Percentiles rank a stretch among this genome's conserved stretches.
Conservation (phyloP, 2,329 filamentous ascomycete species). For the Penicillium sclerotiorum region DNA sequence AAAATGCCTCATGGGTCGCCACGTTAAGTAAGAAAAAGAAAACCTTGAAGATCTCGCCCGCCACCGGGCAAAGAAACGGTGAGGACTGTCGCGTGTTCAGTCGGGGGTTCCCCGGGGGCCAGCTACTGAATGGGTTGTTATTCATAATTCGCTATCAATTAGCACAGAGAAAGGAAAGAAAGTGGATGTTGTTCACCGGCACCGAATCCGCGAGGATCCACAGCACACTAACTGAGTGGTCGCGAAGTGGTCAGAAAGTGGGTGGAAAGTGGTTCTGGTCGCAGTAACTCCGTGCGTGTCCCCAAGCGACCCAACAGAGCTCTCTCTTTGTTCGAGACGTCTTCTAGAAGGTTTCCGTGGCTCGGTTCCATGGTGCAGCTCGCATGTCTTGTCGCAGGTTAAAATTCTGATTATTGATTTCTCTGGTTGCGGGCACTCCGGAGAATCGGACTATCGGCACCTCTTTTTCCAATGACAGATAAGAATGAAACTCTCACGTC, state of each 20-base stretch:
- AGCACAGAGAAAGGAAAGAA: neutral
- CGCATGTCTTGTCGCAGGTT: neutral
- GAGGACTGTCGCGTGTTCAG: conserved; percentile 3
- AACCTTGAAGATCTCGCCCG: neutral
- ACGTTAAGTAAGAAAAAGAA: neutral
- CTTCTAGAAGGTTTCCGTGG: conserved; percentile 37
- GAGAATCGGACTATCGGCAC: conserved; percentile 1
- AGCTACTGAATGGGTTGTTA: neutral
- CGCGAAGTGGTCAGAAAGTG: neutral
- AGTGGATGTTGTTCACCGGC: conserved; percentile 9
- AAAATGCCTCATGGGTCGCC: conserved; percentile 22
- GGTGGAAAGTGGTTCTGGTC: no score
- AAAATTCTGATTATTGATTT: no score
- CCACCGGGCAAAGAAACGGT: neutral
- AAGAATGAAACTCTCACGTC: conserved; percentile 27
- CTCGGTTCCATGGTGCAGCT: conserved; percentile 21
- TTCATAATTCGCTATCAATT: neutral
- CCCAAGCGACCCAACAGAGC: neutral
- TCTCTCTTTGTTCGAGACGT: conserved; percentile 32
- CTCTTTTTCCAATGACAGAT: conserved; percentile 4
- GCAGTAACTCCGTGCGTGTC: conserved; percentile 17
- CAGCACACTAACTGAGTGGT: neutral
- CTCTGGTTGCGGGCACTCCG: no score
- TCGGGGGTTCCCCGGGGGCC: neutral
- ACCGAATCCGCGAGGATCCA: conserved; percentile 8